phyloP scores from a whole-genome alignment of 2,329 filamentous ascomycete genomes.

The Chaetomium globosum region DNA sequence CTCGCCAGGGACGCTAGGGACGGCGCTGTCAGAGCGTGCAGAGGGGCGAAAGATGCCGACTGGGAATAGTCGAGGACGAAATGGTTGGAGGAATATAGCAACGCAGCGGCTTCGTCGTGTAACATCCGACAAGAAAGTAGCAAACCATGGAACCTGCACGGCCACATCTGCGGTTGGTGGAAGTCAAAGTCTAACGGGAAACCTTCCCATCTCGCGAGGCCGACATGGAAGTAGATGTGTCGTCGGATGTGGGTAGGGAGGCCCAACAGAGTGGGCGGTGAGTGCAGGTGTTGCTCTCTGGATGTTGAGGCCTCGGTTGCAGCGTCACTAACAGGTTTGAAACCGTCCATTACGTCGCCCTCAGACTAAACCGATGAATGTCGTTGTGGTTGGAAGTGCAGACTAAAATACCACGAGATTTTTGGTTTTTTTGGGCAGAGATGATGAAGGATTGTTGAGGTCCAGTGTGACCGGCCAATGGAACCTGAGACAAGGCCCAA shows the following conservation, averaged over 20 bases:
- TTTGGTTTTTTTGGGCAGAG: too few species aligned
- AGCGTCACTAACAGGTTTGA: background rate
- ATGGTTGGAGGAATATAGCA: slow-evolving; percentile 17
- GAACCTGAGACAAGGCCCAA: too few species aligned
- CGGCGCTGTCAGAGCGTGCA: background rate
- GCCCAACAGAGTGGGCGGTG: background rate
- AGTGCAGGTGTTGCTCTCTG: background rate
- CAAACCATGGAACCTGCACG: slow-evolving; percentile 7
- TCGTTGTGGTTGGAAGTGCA: too few species aligned
- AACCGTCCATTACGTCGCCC: too few species aligned
- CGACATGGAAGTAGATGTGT: background rate
- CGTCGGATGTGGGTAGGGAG: background rate
- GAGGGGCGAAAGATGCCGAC: background rate
- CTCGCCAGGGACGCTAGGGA: background rate
- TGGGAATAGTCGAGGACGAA: slow-evolving; percentile 5
- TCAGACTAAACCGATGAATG: too few species aligned
- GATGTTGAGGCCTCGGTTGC: background rate
- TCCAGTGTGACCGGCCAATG: too few species aligned
- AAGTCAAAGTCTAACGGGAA: background rate
- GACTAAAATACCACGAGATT: too few species aligned
- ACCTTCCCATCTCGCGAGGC: background rate
- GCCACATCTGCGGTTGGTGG: background rate
- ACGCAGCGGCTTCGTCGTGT: background rate
- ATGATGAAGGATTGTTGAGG: too few species aligned
- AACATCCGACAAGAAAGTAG: slow-evolving; percentile 15